Base-by-base conservation (phyloP, 306 rosid genomes). In the Cyamopsis tetragonoloba region DNA sequence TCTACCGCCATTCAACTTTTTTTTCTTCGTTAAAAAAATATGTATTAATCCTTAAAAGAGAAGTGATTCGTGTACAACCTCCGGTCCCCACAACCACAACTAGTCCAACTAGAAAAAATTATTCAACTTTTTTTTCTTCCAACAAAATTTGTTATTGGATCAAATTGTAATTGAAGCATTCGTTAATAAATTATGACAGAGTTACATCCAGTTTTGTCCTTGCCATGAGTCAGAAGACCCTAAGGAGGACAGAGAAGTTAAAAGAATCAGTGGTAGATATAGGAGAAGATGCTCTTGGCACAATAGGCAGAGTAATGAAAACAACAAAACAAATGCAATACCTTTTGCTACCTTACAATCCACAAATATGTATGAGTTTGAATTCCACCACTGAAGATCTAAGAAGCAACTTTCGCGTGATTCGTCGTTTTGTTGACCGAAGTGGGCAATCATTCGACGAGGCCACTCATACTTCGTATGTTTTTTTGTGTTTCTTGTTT, bases 301-400 rank as follows among this genome's bases (percentile, higher is more conserved):
- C 71, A n/a, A 65, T 89, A 6, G 47, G 49, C 3, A 81, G 62
- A 49, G 84, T 87, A 2, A 77, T 82, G 13, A 75, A 47, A 35
- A 73, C 79, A 43, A 74, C 83, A 61, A 77, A 77, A 32, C 72
- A 77, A 62, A 87, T 87, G 82, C 82, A 87, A 6, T 12, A 43
- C 49, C 83, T 87, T 55, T 70, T 89, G 37, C 77, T 83, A 48
- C 86, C 96, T 4, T 89, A 89, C 19, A 82, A 86, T 53, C 76
- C 79, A 34, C 46, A 24, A 59, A 72, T 83, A 71, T 70, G 71
- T 46, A 19, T 3, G 9, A 62, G 35, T 38, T 77, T 89, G 78
- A 82, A 84, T 27, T 28, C 71, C 7, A 82, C 85, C 23, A 69
- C 72, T 20, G 19, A 70, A 62, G 68, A 30, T 51, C 86, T 89